Evolutionary conservation across 441 rosid genomes (phyloP).

Genomic region (Bruguiera hainesii): DNA sequence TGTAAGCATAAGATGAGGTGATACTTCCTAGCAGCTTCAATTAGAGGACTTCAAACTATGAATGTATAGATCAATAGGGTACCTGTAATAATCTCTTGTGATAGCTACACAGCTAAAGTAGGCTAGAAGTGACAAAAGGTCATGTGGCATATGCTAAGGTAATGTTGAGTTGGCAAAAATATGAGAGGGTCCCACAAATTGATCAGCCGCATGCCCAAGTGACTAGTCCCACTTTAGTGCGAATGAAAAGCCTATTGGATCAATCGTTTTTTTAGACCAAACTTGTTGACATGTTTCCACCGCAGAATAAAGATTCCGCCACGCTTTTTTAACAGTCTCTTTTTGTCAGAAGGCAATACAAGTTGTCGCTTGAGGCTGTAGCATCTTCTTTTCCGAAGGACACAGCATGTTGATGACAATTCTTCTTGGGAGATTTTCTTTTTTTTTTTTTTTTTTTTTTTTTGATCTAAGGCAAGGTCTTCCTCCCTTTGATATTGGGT

Average conservation of each 20-base stretch:
- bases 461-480: background rate
- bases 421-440: background rate
- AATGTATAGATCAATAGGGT: slow-evolving; percentile 33
- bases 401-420: slow-evolving; percentile 1
- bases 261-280: slow-evolving; percentile 10
- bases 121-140: slow-evolving; percentile 46
- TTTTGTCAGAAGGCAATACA: slow-evolving; percentile 25
- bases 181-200: slow-evolving; percentile 40
- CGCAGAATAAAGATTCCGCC: slow-evolving; percentile 21
- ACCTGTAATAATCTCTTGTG: slow-evolving; percentile 25
- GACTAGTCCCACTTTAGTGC: slow-evolving; percentile 15
- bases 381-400: slow-evolving; percentile 7
- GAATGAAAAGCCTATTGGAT: slow-evolving; percentile 14
- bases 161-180: slow-evolving; percentile 48
- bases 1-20: slow-evolving; percentile 1
- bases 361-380: slow-evolving; percentile 26
- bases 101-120: slow-evolving; percentile 30
- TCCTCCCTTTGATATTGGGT: background rate
- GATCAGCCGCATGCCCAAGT: slow-evolving; percentile 32
- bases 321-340: slow-evolving; percentile 21
- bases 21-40: slow-evolving; percentile 19
- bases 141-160: slow-evolving; percentile 36
- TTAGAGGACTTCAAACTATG: slow-evolving; percentile 13
- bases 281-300: slow-evolving; percentile 18
- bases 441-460: too few relatives aligned